These are phyloP conservation scores for Hymenoscyphus infarciens DNA, from an alignment of 2,329 filamentous ascomycete genomes.

Conservation along the genomic window DNA sequence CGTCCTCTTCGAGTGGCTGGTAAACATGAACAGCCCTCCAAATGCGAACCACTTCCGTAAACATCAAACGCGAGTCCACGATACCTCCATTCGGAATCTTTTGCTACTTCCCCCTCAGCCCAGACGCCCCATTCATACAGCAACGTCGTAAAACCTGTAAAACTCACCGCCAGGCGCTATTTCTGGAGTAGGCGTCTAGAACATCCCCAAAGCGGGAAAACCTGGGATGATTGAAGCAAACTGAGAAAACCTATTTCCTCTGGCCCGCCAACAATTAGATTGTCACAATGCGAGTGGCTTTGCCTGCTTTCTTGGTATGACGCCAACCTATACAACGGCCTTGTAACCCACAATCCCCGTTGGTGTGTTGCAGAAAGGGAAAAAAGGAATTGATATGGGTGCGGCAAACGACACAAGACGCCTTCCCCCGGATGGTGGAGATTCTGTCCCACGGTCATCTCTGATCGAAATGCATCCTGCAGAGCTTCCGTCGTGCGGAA, in stretches of 20 bases:
- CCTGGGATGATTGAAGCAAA: background rate
- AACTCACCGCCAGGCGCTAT: slow-evolving; percentile 20
- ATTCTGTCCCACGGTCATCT: slow-evolving; percentile 20
- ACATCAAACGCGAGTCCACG: slow-evolving; percentile 7
- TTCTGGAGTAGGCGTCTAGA: slow-evolving; percentile 8
- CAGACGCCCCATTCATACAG: background rate
- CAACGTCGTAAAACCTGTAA: background rate
- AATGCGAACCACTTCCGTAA: slow-evolving; percentile 7
- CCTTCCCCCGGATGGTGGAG: background rate
- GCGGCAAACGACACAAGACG: too few relatives aligned
- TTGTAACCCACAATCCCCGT: slow-evolving; percentile 12
- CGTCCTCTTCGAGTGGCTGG: slow-evolving; percentile 23
- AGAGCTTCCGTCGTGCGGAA: slow-evolving; percentile 19
- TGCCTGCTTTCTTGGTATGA: slow-evolving; percentile 15
- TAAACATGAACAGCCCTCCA: slow-evolving; percentile 10
- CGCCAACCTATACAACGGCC: slow-evolving; percentile 15
- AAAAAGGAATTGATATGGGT: background rate
- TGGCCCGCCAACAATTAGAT: slow-evolving; percentile 14
- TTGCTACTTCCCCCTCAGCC: background rate
- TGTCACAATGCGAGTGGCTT: slow-evolving; percentile 12
- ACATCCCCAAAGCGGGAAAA: slow-evolving; percentile 8
- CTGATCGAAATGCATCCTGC: slow-evolving; percentile 25
- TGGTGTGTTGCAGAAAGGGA: slow-evolving; percentile 2
- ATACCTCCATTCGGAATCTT: background rate
- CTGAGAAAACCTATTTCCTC: slow-evolving; percentile 13